phyloP scores from a whole-genome alignment of 306 rosid genomes.

The Dalbergia oliveri region DNA sequence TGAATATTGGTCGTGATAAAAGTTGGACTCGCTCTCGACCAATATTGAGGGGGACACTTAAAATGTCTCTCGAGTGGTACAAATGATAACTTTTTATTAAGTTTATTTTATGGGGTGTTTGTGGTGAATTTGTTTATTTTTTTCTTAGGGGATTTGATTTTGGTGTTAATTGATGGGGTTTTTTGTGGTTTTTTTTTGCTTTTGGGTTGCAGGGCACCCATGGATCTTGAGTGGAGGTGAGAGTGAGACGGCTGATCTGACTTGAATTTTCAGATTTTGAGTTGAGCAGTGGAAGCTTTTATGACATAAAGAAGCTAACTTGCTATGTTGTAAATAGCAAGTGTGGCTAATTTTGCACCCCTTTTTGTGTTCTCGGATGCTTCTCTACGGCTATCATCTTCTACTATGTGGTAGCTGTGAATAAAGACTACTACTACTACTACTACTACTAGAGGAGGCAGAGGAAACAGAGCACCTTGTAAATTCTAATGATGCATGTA shows the following conservation, averaged over 20 bases:
- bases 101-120: too few relatives aligned
- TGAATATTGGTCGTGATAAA: too few relatives aligned
- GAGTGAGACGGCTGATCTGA: conserved; percentile 50
- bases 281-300: not conserved
- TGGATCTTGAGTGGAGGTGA: conserved; percentile 88
- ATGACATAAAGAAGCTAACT: not conserved
- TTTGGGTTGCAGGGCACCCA: conserved; percentile 68
- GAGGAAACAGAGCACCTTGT: conserved; percentile 50
- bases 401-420: not conserved
- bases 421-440: not conserved
- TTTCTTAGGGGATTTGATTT: not conserved
- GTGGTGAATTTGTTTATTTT: not conserved
- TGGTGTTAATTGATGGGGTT: not conserved
- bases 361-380: not conserved
- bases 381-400: not conserved
- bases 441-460: conserved; percentile 41
- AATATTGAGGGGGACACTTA: too few relatives aligned
- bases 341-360: conserved; percentile 29
- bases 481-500: conserved; percentile 45
- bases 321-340: not conserved
- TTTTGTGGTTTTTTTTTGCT: not conserved
- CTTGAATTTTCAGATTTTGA: conserved; percentile 6
- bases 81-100: too few relatives aligned
- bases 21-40: too few relatives aligned
- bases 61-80: too few relatives aligned